phyloP scores from a whole-genome alignment of 1,284 basidiomycete genomes.

The Megacollybia platyphylla region DNA sequence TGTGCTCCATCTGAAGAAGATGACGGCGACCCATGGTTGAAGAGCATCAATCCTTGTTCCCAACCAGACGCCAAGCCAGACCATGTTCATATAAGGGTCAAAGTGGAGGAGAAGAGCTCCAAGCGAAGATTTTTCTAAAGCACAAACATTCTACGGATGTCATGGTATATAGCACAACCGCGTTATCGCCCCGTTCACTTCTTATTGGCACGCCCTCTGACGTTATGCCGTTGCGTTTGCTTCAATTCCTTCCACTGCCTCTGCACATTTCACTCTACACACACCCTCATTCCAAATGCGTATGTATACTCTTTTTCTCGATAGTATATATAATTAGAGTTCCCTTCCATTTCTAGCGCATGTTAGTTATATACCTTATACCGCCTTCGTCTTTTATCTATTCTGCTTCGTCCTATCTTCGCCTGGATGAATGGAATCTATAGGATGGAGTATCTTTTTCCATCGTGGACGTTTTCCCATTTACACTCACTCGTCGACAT shows the following conservation, averaged over 20 bases:
- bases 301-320: no score
- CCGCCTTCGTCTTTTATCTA: background rate
- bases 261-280: slow-evolving; percentile 12
- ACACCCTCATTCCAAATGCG: background rate
- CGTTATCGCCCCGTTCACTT: slow-evolving; percentile 3
- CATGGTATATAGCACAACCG: background rate
- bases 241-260: slow-evolving; percentile 4
- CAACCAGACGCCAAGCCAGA: slow-evolving; percentile 26
- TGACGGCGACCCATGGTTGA: slow-evolving; percentile 70
- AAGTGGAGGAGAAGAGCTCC: slow-evolving; percentile 55
- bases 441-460: background rate
- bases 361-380: background rate
- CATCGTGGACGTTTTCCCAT: no score
- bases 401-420: background rate
- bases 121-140: slow-evolving; percentile 61
- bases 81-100: slow-evolving; percentile 62
- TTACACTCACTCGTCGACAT: no score
- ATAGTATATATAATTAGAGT: background rate
- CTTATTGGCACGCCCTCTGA: background rate
- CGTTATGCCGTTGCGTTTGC: background rate
- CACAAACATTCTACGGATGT: background rate
- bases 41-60: slow-evolving; percentile 63
- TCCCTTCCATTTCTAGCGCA: background rate
- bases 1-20: slow-evolving; percentile 55
- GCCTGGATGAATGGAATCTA: background rate